These are phyloP conservation scores for Leishmania arabica DNA, from an alignment of 208 protist genomes.

Conservation along the genomic window DNA sequence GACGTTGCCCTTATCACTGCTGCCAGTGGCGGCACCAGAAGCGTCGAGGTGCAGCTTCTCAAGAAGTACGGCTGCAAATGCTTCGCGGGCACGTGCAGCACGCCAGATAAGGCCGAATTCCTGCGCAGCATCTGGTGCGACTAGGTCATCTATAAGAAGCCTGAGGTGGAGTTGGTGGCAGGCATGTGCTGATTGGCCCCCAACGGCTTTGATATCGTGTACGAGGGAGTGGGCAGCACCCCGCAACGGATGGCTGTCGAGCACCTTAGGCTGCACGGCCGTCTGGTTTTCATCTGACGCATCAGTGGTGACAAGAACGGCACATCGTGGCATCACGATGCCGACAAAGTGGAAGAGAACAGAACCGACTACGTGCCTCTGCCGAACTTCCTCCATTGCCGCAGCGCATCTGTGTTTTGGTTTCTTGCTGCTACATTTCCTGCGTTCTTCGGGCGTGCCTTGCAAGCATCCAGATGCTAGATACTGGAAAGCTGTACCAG, in stretches of 20 bases:
- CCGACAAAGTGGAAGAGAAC: constrained; percentile 8
- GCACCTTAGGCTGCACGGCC: constrained; percentile 36
- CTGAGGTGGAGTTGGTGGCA: constrained; percentile 28
- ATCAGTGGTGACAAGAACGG: constrained; percentile 45
- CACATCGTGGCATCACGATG: constrained; percentile 23
- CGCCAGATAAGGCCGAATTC: constrained; percentile 49
- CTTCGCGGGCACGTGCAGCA: constrained; percentile 68
- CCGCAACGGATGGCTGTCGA: constrained; percentile 35
- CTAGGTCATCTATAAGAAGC: constrained; percentile 46
- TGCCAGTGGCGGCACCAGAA: constrained; percentile 63
- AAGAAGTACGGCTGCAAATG: constrained; percentile 43
- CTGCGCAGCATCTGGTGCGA: constrained; percentile 53
- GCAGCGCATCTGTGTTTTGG: constrained; percentile 32
- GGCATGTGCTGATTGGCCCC: constrained; percentile 35
- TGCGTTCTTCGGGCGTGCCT: constrained; percentile 31
- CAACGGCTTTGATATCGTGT: constrained; percentile 53
- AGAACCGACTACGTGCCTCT: constrained; percentile 14
- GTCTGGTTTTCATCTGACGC: constrained; percentile 46
- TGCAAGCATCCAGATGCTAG: constrained; percentile 24
- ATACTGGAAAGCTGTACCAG: constrained; percentile 20
- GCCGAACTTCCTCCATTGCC: constrained; percentile 15
- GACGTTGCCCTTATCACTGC: constrained; percentile 55
- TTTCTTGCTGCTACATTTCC: constrained; percentile 37
- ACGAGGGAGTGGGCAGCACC: constrained; percentile 53
- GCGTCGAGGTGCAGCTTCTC: constrained; percentile 64